A percentile compares a stretch with the other conserved stretches of the same genome.
phyloP scores from a whole-genome alignment of 208 protist genomes.

The Angomonas ambiguus region DNA sequence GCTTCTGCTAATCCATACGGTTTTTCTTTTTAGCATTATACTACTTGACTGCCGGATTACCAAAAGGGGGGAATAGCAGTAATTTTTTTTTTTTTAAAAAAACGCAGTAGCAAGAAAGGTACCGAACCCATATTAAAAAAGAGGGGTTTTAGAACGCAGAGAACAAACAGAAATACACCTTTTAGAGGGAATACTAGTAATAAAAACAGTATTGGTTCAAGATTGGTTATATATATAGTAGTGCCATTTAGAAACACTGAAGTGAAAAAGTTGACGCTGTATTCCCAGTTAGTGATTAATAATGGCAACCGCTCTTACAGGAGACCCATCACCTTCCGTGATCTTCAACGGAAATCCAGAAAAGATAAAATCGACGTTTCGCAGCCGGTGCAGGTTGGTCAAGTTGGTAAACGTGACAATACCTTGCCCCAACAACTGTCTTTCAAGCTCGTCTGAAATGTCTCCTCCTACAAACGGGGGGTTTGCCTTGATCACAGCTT shows the following conservation, averaged over 20 bases:
- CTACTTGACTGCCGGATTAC: too few relatives aligned
- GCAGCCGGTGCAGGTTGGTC: conserved; percentile 32
- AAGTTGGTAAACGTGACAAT: conserved; percentile 45
- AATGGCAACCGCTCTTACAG: conserved; percentile 38
- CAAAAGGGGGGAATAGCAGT: too few relatives aligned
- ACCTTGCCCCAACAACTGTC: conserved; percentile 17
- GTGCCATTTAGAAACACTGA: background rate
- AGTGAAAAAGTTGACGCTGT: background rate
- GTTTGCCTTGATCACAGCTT: conserved; percentile 12
- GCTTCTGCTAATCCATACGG: background rate
- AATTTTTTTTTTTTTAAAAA: background rate
- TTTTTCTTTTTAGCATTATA: too few relatives aligned
- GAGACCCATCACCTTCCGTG: conserved; percentile 37
- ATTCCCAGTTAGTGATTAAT: conserved; percentile 5
- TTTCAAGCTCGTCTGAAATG: conserved; percentile 28
- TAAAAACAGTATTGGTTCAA: background rate
- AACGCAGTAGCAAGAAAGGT: background rate
- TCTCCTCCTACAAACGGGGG: conserved; percentile 34
- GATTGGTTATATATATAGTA: background rate
- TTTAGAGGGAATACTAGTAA: too few relatives aligned
- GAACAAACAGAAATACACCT: too few relatives aligned
- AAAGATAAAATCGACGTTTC: conserved; percentile 21
- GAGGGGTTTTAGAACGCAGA: too few relatives aligned
- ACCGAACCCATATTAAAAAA: too few relatives aligned
- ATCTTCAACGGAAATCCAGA: conserved; percentile 41